These are phyloP conservation scores for Aschersonia sp. DNA, from an alignment of 2,329 filamentous ascomycete species.

Conservation along the genomic window DNA sequence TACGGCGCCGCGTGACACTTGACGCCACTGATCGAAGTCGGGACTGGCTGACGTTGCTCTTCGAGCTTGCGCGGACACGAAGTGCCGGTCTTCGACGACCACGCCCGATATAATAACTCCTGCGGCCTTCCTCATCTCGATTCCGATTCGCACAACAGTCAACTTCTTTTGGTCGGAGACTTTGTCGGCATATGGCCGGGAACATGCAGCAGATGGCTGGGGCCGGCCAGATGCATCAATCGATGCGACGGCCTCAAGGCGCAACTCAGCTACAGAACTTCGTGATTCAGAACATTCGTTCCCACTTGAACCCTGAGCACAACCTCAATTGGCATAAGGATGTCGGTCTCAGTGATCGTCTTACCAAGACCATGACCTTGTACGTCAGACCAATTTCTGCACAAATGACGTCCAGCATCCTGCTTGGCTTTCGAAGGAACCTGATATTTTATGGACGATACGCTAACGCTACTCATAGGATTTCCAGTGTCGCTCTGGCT, in stretches of 20 bases:
- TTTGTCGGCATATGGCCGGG: slow-evolving; percentile 31
- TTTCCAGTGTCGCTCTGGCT: slow-evolving; percentile 35
- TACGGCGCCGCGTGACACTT: no score
- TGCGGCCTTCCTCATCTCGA: no score
- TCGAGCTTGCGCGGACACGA: no score
- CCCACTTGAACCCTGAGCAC: slow-evolving; percentile 16
- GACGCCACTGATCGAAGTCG: no score
- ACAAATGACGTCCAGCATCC: no score
- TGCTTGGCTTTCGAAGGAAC: no score
- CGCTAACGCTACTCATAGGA: no score
- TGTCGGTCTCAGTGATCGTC: slow-evolving; percentile 22
- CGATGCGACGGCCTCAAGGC: slow-evolving; percentile 18
- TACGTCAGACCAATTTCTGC: slow-evolving; percentile 15
- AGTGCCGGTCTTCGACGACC: no score
- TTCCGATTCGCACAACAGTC: no score
- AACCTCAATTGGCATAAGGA: slow-evolving; percentile 24
- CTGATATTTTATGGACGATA: no score
- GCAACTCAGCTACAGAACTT: slow-evolving; percentile 19
- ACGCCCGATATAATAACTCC: no score
- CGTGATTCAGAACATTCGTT: slow-evolving; percentile 24
- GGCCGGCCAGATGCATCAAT: slow-evolving; percentile 29
- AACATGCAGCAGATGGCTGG: slow-evolving; percentile 43
- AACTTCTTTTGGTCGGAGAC: not conserved
- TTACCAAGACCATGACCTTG: slow-evolving; percentile 28
- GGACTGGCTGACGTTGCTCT: no score